Evolutionary conservation across 2,329 filamentous ascomycete species (phyloP), one percentile per base, ranked within the genome.

Genomic region (Cadophora luteo-olivacea): DNA sequence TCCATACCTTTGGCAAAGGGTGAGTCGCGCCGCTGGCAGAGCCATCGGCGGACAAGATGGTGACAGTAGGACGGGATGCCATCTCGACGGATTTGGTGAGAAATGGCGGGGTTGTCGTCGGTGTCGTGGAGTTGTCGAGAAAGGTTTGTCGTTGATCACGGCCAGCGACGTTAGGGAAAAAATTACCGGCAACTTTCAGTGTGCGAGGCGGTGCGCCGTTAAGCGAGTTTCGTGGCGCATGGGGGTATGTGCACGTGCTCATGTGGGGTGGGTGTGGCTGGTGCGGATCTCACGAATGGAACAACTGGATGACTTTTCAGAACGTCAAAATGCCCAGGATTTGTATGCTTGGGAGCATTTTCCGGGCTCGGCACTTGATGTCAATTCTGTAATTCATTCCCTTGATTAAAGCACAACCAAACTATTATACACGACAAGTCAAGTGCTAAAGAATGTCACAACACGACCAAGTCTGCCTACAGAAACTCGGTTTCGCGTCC

Each of bases 41-140:
- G 87, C 96, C 96, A 91, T 97, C 94, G 85, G 93, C 94, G 85
- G 92, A 91, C 87, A 97, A 90, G 87, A 99, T 94, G 83, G 94
- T 93, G 84, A 99, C 96, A 82, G 94, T 97, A 85, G 96, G 96
- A 87, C 96, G 90, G 84, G 92, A 94, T 87, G 94, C 92, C 93
- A 97, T 97, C 73, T 75, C 72, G 75, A 77, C 66, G 74, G 72
- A 72, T 76, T 75, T 69, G 74, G 74, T 49, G 66, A 65, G 72
- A 69, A 70, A 69, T 68, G 62, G 63, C 75, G 72, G 70, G 67
- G 62, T 72, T 70, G 74, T 72, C 70, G 74, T 68, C 55, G 64
- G 54, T 68, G 68, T 70, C 64, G 69, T 69, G 8, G 36, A 54
- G 52, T 68, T 64, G 66, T 64, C 64, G 66, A 41, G 52, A 48